Evolutionary conservation across 768 basidiomycete genomes (phyloP), one percentile per base, ranked within the genome.

Genomic region (Royoungia palumana): DNA sequence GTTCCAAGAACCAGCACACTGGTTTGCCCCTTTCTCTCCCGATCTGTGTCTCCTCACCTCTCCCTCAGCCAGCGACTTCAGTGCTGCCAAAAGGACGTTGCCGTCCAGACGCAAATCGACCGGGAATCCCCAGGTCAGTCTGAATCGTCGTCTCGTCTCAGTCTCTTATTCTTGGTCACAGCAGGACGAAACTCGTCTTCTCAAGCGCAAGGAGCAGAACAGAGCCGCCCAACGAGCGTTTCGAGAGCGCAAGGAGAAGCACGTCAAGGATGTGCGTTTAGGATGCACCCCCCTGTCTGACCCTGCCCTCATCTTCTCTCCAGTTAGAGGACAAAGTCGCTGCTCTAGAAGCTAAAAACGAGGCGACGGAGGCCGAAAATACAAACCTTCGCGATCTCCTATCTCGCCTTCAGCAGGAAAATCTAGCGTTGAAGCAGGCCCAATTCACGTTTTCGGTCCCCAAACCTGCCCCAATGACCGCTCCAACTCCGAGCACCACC

Each of bases 171-270:
- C 24, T 49, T 37, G 46, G 40, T 37, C 38, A 30, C 40, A 50
- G 41, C 54, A 89, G 70, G 90, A 94, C 56, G 89, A 91, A 60
- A 68, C 76, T 5, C 80, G 89, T 20, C 69, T 92, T 5, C 53
- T 89, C 55, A 94, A 95, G 64, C 84, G 95, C 54, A 98, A 98
- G 72, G 90, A 97, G 59, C 95, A 98, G 71, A 99, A 99, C 60
- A 78, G 95, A 47, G 93, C 94, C 4, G 95, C 95, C 7, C 96
- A 99, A 69, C 84, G 95, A 45, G 95, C 95, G 1, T 99, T 99
- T 75, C 76, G 95, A 47, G 96, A 98, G 69, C 80, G 95, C 53
- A 94, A 97, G 70, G 95, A 99, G 72, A 92, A 90, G 61, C 94
- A 96, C 67, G 91, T 98, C 56, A 93, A 91, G 65, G 94, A 96